These are phyloP conservation scores for Pichia sp. DNA, from an alignment of 1,139 yeast genomes.

Conservation along the genomic window DNA sequence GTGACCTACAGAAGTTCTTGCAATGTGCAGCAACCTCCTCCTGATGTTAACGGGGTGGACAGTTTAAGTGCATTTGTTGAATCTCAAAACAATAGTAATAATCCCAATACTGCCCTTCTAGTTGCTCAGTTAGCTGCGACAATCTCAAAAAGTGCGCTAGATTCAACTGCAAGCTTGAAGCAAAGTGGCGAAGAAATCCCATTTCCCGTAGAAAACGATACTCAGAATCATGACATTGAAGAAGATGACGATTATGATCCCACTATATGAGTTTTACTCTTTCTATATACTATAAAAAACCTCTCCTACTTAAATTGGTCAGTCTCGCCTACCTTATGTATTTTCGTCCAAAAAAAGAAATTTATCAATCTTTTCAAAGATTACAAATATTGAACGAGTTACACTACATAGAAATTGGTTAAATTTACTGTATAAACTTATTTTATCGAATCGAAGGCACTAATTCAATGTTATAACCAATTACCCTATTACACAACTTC, in stretches of 20 bases:
- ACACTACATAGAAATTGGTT: no score
- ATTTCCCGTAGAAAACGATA: background rate
- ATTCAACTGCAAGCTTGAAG: slow-evolving; percentile 6
- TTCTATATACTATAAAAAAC: background rate
- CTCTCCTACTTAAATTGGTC: background rate
- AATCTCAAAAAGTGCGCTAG: slow-evolving; percentile 13
- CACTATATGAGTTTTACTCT: background rate
- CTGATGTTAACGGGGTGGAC: background rate
- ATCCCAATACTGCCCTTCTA: slow-evolving; percentile 14
- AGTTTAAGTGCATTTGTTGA: background rate
- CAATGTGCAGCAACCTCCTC: background rate
- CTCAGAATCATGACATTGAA: background rate
- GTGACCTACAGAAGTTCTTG: slow-evolving; percentile 1
- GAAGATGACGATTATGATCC: slow-evolving; percentile 18
- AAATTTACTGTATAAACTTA: no score
- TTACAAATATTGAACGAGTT: no score
- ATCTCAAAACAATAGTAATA: background rate
- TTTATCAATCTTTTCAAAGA: no score
- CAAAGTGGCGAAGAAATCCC: background rate
- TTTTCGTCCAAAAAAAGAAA: no score
- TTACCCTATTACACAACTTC: no score
- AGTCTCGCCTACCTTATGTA: no score
- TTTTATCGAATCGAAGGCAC: no score
- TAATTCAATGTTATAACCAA: no score
- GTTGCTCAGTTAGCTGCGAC: slow-evolving; percentile 21